These are phyloP conservation scores for Yarrowia galli DNA, from an alignment of 1,139 yeast genomes.

Conservation along the genomic window DNA sequence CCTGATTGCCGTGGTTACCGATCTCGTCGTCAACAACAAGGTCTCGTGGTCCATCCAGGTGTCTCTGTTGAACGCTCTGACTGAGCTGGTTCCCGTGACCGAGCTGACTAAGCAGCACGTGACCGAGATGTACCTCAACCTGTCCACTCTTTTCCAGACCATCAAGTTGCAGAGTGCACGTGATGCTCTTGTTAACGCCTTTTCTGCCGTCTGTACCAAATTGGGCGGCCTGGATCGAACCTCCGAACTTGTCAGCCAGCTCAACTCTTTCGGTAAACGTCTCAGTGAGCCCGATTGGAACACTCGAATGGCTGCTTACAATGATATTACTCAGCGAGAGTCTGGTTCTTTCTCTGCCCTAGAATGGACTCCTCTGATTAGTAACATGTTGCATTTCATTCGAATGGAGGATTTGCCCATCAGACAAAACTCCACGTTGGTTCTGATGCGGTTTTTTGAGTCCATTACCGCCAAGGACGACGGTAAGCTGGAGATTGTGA, in stretches of 20 bases:
- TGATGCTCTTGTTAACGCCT: slow-evolving; percentile 64
- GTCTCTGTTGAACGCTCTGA: slow-evolving; percentile 65
- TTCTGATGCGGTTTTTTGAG: slow-evolving; percentile 72
- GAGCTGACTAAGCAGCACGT: slow-evolving; percentile 64
- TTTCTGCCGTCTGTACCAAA: slow-evolving; percentile 64
- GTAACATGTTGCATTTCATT: slow-evolving; percentile 72
- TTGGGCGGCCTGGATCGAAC: slow-evolving; percentile 57
- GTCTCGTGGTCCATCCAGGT: slow-evolving; percentile 49
- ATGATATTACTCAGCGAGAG: slow-evolving; percentile 63
- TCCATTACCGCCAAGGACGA: slow-evolving; percentile 43
- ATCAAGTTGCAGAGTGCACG: slow-evolving; percentile 69
- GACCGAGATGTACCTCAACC: slow-evolving; percentile 60
- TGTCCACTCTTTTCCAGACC: slow-evolving; percentile 66
- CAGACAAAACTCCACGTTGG: slow-evolving; percentile 76
- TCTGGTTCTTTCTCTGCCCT: slow-evolving; percentile 56
- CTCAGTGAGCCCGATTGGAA: slow-evolving; percentile 83
- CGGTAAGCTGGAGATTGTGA: slow-evolving; percentile 49
- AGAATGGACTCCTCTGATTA: slow-evolving; percentile 84
- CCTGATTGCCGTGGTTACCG: slow-evolving; percentile 23
- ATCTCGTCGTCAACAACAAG: slow-evolving; percentile 27
- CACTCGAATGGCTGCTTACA: slow-evolving; percentile 71
- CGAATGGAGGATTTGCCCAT: slow-evolving; percentile 83
- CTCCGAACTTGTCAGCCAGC: slow-evolving; percentile 61
- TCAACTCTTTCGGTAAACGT: slow-evolving; percentile 70
- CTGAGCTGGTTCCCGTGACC: slow-evolving; percentile 60